These are phyloP conservation scores for Xylaria palmicola DNA, from an alignment of 495 filamentous ascomycete species.

Conservation along the genomic window DNA sequence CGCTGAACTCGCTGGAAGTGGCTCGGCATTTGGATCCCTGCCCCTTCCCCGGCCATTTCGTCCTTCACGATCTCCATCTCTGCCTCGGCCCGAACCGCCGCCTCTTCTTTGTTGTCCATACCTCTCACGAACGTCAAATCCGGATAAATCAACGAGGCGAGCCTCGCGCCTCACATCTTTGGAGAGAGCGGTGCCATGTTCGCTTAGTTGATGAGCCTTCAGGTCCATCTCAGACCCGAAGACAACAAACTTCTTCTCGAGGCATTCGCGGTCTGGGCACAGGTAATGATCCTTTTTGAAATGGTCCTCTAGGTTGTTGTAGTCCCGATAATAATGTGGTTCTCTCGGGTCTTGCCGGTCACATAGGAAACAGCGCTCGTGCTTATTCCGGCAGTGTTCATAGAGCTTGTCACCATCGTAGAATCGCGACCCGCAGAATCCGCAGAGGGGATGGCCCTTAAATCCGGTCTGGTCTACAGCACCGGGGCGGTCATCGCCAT, in stretches of 20 bases:
- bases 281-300: slow-evolving; percentile 85
- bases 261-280: slow-evolving; percentile 79
- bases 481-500: slow-evolving; percentile 89
- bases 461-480: slow-evolving; percentile 92
- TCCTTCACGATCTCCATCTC: slow-evolving; percentile 25
- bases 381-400: slow-evolving; percentile 83
- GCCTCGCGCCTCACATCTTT: slow-evolving; percentile 86
- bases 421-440: slow-evolving; percentile 86
- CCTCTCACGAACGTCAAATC: slow-evolving; percentile 73
- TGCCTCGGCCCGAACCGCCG: slow-evolving; percentile 38
- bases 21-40: slow-evolving; percentile 68
- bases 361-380: slow-evolving; percentile 94
- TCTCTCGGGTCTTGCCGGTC: slow-evolving; percentile 67
- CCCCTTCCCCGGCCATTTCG: slow-evolving; percentile 51
- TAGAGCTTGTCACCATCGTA: slow-evolving; percentile 97
- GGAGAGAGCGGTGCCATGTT: slow-evolving; percentile 71
- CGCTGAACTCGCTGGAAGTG: slow-evolving; percentile 72
- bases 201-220: slow-evolving; percentile 79
- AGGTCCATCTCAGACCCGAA: slow-evolving; percentile 93
- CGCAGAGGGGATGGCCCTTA: slow-evolving; percentile 92
- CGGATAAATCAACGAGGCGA: slow-evolving; percentile 79
- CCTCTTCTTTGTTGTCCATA: slow-evolving; percentile 64
- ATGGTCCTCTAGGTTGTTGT: slow-evolving; percentile 78
- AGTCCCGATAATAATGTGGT: slow-evolving; percentile 87
- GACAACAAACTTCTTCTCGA: slow-evolving; percentile 98